Evolutionary conservation across 1,284 basidiomycete genomes (phyloP), one percentile per base, ranked within the genome.

Genomic region (Melampsora larici-populina): DNA sequence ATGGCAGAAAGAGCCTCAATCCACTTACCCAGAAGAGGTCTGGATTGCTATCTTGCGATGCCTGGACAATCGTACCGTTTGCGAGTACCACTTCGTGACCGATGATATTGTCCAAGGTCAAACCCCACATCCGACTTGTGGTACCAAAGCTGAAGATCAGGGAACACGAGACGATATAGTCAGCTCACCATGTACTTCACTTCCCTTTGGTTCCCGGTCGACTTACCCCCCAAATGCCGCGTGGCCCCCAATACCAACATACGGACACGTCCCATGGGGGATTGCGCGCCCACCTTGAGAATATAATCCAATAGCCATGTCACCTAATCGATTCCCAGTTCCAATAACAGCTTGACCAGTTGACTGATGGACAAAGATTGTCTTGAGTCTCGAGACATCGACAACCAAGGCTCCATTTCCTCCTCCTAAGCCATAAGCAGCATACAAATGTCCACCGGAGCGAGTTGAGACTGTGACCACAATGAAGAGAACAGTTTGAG

Each of bases 181-280:
- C n/a, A n/a, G n/a, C 24, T 49, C 31, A 26, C 2, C 29, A 33
- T n/a, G 24, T 2, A 62, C 33, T 63, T n/a, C 15, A 26, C 18
- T 55, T 21, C 21, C 15, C 36, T 55, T 26, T 3, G 3, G 9
- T 48, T 66, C 3, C 63, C 18, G 29, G 65, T n/a, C 11, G 15
- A 67, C 65, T n/a, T 4, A 67, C 72, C 72, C 72, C 33, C 83
- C 84, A 69, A 81, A 84, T n/a, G n/a, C n/a, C n/a, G n/a, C n/a
- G n/a, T n/a, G n/a, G n/a, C n/a, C n/a, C n/a, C n/a, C n/a, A n/a
- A 82, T 79, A 5, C 84, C 84, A 26, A 85, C 84, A 17, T 81
- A 81, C 0, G 84, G 81, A 63, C 83, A 84, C 6, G 81, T 82
- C 0, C 84, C 84, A n/a, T 83, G 83, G 0, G 83, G 80, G 70